phyloP scores from a whole-genome alignment of 2,329 filamentous ascomycete genomes.

The Xylariaceae sp. region DNA sequence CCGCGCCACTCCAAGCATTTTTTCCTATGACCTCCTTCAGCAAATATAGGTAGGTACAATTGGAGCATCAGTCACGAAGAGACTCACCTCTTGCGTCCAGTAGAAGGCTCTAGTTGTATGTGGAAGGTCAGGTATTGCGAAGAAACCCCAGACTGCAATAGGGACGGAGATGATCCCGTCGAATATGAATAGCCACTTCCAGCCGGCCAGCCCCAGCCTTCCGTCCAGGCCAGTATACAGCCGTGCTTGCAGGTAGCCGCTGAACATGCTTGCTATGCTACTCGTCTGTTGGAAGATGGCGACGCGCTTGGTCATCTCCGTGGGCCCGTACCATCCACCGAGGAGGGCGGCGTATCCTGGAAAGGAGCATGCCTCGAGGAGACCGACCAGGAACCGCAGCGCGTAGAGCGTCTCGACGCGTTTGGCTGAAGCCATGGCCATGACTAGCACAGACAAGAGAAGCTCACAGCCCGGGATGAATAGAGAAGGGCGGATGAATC shows the following conservation, averaged over 20 bases:
- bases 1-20: too few species aligned
- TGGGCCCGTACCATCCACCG: too few species aligned
- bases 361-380: too few species aligned
- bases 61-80: too few species aligned
- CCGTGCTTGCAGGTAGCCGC: slow-evolving; percentile 40
- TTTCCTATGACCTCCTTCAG: too few species aligned
- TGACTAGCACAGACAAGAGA: slow-evolving; percentile 16
- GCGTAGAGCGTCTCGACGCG: too few species aligned
- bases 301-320: slow-evolving; percentile 29
- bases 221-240: slow-evolving; percentile 41
- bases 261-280: slow-evolving; percentile 39
- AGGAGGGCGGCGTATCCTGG: too few species aligned
- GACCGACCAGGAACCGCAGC: too few species aligned
- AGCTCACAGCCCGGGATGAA: slow-evolving; percentile 21
- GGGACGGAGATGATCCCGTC: slow-evolving; percentile 1
- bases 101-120: too few species aligned
- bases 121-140: too few species aligned
- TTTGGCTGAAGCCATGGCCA: slow-evolving; percentile 18
- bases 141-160: slow-evolving; percentile 37
- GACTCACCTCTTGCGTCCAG: too few species aligned
- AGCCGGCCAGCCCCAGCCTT: slow-evolving; percentile 34
- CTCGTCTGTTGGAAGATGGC: slow-evolving; percentile 40
- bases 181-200: slow-evolving; percentile 45
- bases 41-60: too few species aligned
- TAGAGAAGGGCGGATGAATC: slow-evolving; percentile 18